A percentile compares a stretch with the other conserved stretches of the same genome.
These are phyloP conservation scores for Candida mesenterica DNA, from an alignment of 1,139 yeast species.

Conservation along the genomic window DNA sequence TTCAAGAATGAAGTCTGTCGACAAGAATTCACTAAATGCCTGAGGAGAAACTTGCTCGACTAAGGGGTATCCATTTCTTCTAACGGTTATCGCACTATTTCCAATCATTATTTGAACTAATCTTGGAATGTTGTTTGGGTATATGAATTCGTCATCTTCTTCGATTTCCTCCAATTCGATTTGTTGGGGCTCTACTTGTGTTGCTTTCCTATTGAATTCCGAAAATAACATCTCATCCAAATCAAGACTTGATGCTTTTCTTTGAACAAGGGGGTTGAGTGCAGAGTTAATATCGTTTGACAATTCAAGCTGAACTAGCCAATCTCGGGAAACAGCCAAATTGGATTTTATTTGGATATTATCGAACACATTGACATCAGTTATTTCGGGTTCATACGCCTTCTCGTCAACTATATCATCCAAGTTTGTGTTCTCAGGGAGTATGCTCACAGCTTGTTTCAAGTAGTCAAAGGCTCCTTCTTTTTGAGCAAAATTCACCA, in stretches of 20 bases:
- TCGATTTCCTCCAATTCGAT: slow-evolving; percentile 13
- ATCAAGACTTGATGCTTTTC: slow-evolving; percentile 23
- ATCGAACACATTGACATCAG: slow-evolving; percentile 32
- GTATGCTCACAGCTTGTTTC: slow-evolving; percentile 32
- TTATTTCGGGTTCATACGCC: slow-evolving; percentile 64
- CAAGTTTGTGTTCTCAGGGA: slow-evolving; percentile 33
- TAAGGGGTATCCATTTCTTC: slow-evolving; percentile 29
- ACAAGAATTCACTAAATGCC: slow-evolving; percentile 24
- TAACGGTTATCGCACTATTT: slow-evolving; percentile 14
- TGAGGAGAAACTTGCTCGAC: slow-evolving; percentile 21
- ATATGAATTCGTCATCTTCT: slow-evolving; percentile 19
- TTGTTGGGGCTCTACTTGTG: slow-evolving; percentile 19
- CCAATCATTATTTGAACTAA: slow-evolving; percentile 22
- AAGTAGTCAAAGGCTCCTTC: slow-evolving; percentile 33
- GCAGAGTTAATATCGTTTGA: slow-evolving; percentile 56
- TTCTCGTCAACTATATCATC: slow-evolving; percentile 54
- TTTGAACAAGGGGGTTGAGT: slow-evolving; percentile 27
- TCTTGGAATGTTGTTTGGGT: slow-evolving; percentile 20
- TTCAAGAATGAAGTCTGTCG: slow-evolving; percentile 12
- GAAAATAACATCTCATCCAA: slow-evolving; percentile 57
- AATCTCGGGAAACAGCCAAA: slow-evolving; percentile 53
- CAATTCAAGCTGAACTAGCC: slow-evolving; percentile 62
- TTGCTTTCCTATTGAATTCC: slow-evolving; percentile 36
- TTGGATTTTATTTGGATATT: slow-evolving; percentile 31
- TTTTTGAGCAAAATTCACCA: slow-evolving; percentile 14